Conservation (phyloP, 345 rosid species). For the Corchorus capsularis region DNA sequence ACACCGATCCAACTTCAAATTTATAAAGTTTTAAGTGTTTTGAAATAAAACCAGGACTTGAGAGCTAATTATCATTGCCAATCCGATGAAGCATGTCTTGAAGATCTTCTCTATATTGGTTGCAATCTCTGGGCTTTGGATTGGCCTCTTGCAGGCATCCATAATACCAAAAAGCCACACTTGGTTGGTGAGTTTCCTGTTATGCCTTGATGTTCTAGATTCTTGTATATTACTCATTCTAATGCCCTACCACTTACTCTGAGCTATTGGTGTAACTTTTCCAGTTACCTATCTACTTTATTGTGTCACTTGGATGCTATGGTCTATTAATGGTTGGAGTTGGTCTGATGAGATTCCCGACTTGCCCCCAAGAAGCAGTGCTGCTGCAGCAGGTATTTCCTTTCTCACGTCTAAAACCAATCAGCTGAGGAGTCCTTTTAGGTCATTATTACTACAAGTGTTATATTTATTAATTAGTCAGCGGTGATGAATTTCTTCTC, state of each 20-base stretch:
- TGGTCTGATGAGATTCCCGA: slow-evolving; percentile 71
- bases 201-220: not conserved
- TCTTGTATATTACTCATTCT: not conserved
- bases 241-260: not conserved
- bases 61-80: slow-evolving; percentile 1
- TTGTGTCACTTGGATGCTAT: slow-evolving; percentile 74
- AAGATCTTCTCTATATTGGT: slow-evolving; percentile 42
- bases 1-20: not conserved
- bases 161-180: slow-evolving; percentile 44
- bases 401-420: not conserved
- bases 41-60: slow-evolving; percentile 14
- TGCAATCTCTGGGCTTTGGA: slow-evolving; percentile 46
- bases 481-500: not conserved
- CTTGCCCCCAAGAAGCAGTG: slow-evolving; percentile 72
- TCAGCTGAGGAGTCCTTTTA: too few relatives aligned
- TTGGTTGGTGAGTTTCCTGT: slow-evolving; percentile 46
- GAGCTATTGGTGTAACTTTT: not conserved
- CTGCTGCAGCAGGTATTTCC: slow-evolving; percentile 60
- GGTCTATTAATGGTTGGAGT: slow-evolving; percentile 79
- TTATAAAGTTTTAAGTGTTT: slow-evolving; percentile 13
- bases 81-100: slow-evolving; percentile 53
- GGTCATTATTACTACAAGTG: not conserved
- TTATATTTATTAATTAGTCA: not conserved
- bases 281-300: slow-evolving; percentile 67
- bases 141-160: slow-evolving; percentile 52